phyloP scores from a whole-genome alignment of 768 basidiomycete genomes.

The Hericium coralloides region DNA sequence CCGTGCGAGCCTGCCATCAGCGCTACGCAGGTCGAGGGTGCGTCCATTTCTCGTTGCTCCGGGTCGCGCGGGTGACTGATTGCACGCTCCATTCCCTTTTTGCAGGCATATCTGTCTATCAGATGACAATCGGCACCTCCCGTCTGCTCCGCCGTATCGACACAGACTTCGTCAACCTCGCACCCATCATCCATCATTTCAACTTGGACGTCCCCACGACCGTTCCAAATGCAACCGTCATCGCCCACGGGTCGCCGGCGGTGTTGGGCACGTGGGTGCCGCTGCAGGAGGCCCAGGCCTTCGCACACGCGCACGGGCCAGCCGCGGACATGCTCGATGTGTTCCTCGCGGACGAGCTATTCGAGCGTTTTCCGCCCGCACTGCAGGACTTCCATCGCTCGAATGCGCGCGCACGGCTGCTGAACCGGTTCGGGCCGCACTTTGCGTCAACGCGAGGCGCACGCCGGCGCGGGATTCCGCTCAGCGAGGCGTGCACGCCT shows the following conservation, averaged over 20 bases:
- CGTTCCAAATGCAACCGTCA: conserved; percentile 38
- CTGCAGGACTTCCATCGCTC: conserved; percentile 48
- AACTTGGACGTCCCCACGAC: conserved; percentile 32
- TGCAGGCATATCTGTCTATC: conserved; percentile 67
- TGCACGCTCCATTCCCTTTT: conserved; percentile 2
- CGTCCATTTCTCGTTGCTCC: conserved; percentile 14
- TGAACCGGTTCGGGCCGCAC: conserved; percentile 57
- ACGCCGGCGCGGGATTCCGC: conserved; percentile 21
- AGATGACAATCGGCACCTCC: conserved; percentile 48
- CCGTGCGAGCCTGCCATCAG: conserved; percentile 54
- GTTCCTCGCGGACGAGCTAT: conserved; percentile 56
- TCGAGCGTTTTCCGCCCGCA: conserved; percentile 53
- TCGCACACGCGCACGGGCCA: conserved; percentile 35
- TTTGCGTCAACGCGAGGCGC: conserved; percentile 46
- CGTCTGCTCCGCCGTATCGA: conserved; percentile 64
- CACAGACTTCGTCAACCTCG: conserved; percentile 70
- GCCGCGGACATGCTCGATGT: conserved; percentile 30
- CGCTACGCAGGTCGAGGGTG: conserved; percentile 66
- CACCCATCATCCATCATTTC: conserved; percentile 37
- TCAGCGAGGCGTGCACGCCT: conserved; percentile 12
- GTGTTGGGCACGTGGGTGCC: conserved; percentile 66
- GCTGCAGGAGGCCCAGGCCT: conserved; percentile 43
- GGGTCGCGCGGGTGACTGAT: neutral
- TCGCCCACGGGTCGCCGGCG: conserved; percentile 42
- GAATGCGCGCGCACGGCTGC: conserved; percentile 35